Evolutionary conservation across 352 stramenopile species (phyloP), one percentile per base, ranked within the genome.

Genomic region (Pythium grandisporangium): DNA sequence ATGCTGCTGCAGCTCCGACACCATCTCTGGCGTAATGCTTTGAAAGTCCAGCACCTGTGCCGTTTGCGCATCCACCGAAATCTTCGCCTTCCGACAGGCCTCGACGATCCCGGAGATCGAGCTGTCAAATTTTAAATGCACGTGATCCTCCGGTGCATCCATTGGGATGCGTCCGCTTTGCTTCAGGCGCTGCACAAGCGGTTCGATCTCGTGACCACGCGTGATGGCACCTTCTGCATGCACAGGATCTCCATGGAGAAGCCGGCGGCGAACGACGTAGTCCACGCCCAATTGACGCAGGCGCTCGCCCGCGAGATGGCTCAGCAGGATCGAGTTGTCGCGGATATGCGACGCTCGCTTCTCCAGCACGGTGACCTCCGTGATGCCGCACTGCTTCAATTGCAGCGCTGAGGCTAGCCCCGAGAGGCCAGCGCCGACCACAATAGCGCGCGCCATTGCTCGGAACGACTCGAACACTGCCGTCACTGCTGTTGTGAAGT

Each of bases 401-500:
- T 45, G 45, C 23, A 62, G 33, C 32, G 53, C 53, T 17, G 43
- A 47, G n/a, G 48, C 53, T 3, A 62, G 53, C 10, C 53, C 47
- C 21, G 42, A 45, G 13, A 62, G 53, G 16, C 53, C 53, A 2
- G 42, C 53, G 38, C 53, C 48, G 53, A 62, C 47, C 42, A 62
- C 53, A 25, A 62, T 48, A 8, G 21, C 53, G 8, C 43, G 24
- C n/a, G n/a, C n/a, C n/a, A n/a, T n/a, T n/a, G n/a, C n/a, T n/a
- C n/a, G n/a, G n/a, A n/a, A n/a, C n/a, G n/a, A n/a, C n/a, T n/a
- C n/a, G n/a, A n/a, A n/a, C n/a, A n/a, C n/a, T n/a, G n/a, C n/a
- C n/a, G n/a, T n/a, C n/a, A n/a, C n/a, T n/a, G n/a, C n/a, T n/a
- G n/a, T n/a, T n/a, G n/a, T n/a, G n/a, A n/a, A n/a, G n/a, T n/a